phyloP scores from a whole-genome alignment of 2,329 filamentous ascomycete genomes.

The Didymella keratinophila region DNA sequence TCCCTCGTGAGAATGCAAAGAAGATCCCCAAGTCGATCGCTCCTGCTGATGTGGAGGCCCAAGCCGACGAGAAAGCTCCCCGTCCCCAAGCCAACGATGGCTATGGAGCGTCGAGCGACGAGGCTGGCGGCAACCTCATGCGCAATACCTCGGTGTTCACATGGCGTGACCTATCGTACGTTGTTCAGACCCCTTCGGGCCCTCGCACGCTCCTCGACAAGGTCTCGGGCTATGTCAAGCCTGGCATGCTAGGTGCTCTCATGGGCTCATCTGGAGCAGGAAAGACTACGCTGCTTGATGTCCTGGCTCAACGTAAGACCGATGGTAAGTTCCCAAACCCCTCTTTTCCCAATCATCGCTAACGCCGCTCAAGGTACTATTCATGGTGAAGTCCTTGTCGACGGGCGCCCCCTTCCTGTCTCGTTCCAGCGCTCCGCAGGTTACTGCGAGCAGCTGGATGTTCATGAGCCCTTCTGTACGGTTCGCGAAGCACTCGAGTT shows the following conservation, averaged over 20 bases:
- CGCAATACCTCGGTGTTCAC: slow-evolving; percentile 76
- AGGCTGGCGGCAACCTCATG: slow-evolving; percentile 57
- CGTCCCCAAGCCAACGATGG: slow-evolving; percentile 5
- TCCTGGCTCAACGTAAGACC: slow-evolving; percentile 40
- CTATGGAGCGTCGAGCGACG: not conserved
- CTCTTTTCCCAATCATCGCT: not conserved
- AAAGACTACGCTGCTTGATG: slow-evolving; percentile 47
- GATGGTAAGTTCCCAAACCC: slow-evolving; percentile 15
- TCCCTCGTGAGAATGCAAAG: slow-evolving; percentile 60
- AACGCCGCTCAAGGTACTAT: slow-evolving; percentile 26
- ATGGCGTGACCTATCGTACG: slow-evolving; percentile 63
- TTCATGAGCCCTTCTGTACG: slow-evolving; percentile 39
- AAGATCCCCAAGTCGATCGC: slow-evolving; percentile 28
- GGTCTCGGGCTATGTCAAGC: slow-evolving; percentile 62
- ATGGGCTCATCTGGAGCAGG: slow-evolving; percentile 46
- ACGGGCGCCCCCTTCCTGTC: slow-evolving; percentile 35
- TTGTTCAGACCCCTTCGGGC: slow-evolving; percentile 60
- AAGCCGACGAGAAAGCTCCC: slow-evolving; percentile 30
- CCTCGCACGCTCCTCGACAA: slow-evolving; percentile 58
- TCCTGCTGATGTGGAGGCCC: slow-evolving; percentile 61
- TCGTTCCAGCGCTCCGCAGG: slow-evolving; percentile 45
- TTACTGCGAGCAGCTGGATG: slow-evolving; percentile 46
- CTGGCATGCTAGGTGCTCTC: slow-evolving; percentile 55
- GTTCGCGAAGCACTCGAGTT: slow-evolving; percentile 44
- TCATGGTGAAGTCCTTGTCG: slow-evolving; percentile 39